Base-by-base conservation (phyloP, 257 asterid species). In the Penstemon barbatus region DNA sequence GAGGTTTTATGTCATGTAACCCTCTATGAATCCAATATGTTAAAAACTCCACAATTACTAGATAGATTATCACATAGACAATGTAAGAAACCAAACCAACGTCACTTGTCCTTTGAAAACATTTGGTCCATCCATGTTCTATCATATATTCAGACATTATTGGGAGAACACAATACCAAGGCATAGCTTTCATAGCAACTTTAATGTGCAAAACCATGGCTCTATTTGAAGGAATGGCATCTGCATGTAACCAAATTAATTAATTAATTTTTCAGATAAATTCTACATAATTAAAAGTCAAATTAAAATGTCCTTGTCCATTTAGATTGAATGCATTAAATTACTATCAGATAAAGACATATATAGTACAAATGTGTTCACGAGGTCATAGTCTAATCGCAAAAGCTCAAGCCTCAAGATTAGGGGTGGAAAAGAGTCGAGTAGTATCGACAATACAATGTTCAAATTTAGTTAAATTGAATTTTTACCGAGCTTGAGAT, bases 121-220 rank as follows among this genome's bases (percentile, higher is more conserved):
- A 91, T 75, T 71, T 85, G 1, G 96, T 91, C 96, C 96, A 83
- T 57, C 99, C 99, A 58, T 73, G 81, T 82, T 90, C 97, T 33
- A 93, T 84, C 99, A 90, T 84, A 85, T 87, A 85, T 66, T 93
- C 99, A 0, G 97, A 94, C 19, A 91, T n/a, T 3, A 96, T 74
- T 11, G 97, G 99, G 71, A 94, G 95, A 69, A 78, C 82, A 75
- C 76, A 62, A 72, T 93, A 93, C 94, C 88, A 85, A 25, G 99
- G 99, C 99, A 93, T 93, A 56, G 97, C 95, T 85, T 89, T 92
- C 98, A 89, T 92, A 57, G 98, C 95, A 69, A 92, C 98, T 64
- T 85, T 84, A 70, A 92, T 87, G 81, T 92, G 98, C 88, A 87
- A 82, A 74, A 89, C 83, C 98, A 92, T 92, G 70, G 97, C 87